Evolutionary conservation across 176 grass and related monocot species (phyloP).

Genomic region (Echinochloa phyllopogon): DNA sequence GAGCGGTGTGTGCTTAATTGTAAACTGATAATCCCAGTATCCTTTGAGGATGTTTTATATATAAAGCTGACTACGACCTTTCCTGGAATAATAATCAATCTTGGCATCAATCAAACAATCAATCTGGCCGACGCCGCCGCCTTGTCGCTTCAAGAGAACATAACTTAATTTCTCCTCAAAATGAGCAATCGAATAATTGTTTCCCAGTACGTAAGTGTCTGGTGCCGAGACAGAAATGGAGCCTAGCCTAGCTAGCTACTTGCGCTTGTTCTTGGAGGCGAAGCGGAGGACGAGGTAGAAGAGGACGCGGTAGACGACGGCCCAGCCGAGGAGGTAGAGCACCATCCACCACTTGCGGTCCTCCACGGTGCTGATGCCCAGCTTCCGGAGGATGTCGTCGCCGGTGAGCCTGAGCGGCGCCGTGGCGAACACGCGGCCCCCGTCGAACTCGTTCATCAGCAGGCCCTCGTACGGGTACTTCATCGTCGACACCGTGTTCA

Average conservation of each 20-base stretch:
- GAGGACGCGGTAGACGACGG: conserved; percentile 64
- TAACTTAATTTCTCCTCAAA: neutral
- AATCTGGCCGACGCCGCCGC: neutral
- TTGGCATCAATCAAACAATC: neutral
- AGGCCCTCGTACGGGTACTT: conserved; percentile 77
- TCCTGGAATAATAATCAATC: neutral
- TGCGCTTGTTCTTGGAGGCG: conserved; percentile 74
- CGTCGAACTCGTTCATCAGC: conserved; percentile 70
- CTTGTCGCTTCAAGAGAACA: neutral
- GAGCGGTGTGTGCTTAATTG: too few species aligned
- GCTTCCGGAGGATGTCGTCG: conserved; percentile 53
- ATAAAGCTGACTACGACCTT: too few species aligned
- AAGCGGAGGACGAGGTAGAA: conserved; percentile 75
- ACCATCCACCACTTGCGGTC: conserved; percentile 69
- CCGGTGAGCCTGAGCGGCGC: neutral
- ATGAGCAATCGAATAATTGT: neutral
- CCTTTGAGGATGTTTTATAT: too few species aligned
- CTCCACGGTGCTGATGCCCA: conserved; percentile 45
- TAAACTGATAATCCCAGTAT: too few species aligned
- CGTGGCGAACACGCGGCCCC: neutral
- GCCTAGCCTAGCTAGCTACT: conserved; percentile 2
- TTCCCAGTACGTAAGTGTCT: neutral
- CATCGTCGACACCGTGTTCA: conserved; percentile 65
- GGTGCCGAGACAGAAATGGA: too few species aligned
- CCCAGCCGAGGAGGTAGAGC: conserved; percentile 64